Evolutionary conservation across 805 yeast genomes (phyloP).

Genomic region (Cyberlindnera mississippiensis): DNA sequence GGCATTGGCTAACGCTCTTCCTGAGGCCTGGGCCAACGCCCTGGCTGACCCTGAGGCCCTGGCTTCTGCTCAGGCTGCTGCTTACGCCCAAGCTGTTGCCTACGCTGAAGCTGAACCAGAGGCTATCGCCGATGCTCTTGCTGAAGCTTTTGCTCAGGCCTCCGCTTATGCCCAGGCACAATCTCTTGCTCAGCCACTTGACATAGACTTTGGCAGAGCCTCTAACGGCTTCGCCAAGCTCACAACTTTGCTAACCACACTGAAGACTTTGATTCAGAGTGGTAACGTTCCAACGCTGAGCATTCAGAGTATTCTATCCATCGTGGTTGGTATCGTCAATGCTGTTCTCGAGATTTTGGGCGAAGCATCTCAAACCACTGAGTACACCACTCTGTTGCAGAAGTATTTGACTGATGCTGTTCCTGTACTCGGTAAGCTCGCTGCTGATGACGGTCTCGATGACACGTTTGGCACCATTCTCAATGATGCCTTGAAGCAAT

Average conservation of each 20-base stretch:
- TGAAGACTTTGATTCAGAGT: conserved; percentile 2
- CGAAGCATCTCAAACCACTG: conserved; percentile 1
- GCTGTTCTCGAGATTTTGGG: conserved; percentile 7
- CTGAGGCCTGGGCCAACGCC: neutral
- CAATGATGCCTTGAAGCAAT: conserved; percentile 2
- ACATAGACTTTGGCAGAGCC: conserved; percentile 2
- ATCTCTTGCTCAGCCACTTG: neutral
- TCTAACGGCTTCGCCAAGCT: conserved; percentile 3
- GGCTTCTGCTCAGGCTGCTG: neutral
- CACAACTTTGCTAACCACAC: conserved; percentile 2
- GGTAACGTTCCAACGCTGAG: conserved; percentile 7
- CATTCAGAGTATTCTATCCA: conserved; percentile 1
- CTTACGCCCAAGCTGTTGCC: neutral
- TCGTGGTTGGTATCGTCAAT: conserved; percentile 4
- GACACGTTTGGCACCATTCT: conserved; percentile 1
- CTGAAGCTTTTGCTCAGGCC: neutral
- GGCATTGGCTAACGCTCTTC: neutral
- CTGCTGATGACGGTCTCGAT: conserved; percentile 2
- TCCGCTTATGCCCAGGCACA: neutral
- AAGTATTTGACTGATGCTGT: conserved; percentile 3
- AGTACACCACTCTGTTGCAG: conserved; percentile 1
- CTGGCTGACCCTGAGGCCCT: neutral
- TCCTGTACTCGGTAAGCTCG: conserved; percentile 5
- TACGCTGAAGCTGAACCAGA: neutral
- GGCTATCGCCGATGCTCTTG: neutral